A percentile compares a stretch with the other conserved stretches of the same genome.
phyloP scores from a whole-genome alignment of 306 rosid genomes.

The Cicer arietinum region DNA sequence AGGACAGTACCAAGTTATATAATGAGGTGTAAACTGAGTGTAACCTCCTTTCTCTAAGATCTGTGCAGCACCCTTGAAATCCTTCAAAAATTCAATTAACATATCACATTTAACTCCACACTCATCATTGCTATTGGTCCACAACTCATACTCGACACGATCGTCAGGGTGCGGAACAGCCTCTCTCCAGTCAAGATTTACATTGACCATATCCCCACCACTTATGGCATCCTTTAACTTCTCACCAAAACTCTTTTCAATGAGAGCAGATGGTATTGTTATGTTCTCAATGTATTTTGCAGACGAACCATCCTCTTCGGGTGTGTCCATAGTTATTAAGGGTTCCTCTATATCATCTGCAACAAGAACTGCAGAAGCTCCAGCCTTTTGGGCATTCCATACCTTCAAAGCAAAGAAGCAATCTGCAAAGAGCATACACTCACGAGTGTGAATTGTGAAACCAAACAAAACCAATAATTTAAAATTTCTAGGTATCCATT shows the following conservation, averaged over 20 bases:
- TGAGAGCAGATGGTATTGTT: constrained; percentile 89
- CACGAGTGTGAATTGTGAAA: neutral
- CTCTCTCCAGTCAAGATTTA: constrained; percentile 97
- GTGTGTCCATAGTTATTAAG: constrained; percentile 54
- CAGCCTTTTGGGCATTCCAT: constrained; percentile 43
- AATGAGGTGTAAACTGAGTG: constrained; percentile 92
- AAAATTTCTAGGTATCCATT: neutral
- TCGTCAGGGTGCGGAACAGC: constrained; percentile 98
- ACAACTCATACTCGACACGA: constrained; percentile 92
- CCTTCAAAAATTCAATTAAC: constrained; percentile 92
- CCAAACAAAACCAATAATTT: neutral
- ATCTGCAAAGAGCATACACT: constrained; percentile 54
- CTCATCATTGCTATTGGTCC: constrained; percentile 99
- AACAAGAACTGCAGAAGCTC: constrained; percentile 90
- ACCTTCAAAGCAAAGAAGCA: constrained; percentile 66
- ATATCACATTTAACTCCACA: constrained; percentile 95
- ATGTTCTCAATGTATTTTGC: constrained; percentile 85
- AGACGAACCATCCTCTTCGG: constrained; percentile 68
- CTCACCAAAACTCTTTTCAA: constrained; percentile 76
- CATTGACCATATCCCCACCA: constrained; percentile 86
- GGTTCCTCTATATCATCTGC: constrained; percentile 52
- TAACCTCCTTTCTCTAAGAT: constrained; percentile 93
- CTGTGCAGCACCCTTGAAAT: constrained; percentile 96
- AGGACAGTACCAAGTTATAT: constrained; percentile 98
- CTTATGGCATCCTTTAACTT: constrained; percentile 66